phyloP scores from a whole-genome alignment of 768 basidiomycete species.

The Mrakia frigida region DNA sequence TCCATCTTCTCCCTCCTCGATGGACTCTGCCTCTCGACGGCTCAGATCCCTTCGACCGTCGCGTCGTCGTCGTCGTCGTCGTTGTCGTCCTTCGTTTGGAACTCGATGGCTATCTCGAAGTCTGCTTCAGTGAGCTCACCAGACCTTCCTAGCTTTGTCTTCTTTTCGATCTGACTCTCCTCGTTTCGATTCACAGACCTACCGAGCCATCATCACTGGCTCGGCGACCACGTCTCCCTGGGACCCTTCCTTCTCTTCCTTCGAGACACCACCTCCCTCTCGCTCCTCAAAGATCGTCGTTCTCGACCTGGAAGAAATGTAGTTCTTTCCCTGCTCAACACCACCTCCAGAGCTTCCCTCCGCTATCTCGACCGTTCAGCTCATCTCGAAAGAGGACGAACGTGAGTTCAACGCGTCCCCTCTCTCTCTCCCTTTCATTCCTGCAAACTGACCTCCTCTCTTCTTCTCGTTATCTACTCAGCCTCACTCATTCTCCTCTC shows the following conservation, averaged over 20 bases:
- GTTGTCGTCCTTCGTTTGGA: neutral
- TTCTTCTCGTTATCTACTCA: neutral
- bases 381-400: neutral
- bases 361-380: neutral
- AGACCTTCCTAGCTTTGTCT: too few relatives aligned
- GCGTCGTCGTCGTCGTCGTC: neutral
- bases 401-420: neutral
- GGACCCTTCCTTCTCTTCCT: neutral
- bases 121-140: neutral
- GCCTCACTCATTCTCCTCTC: neutral
- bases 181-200: neutral
- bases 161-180: neutral
- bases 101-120: neutral
- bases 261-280: neutral
- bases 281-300: constrained; percentile 3
- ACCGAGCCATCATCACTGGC: neutral
- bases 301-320: neutral
- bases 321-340: neutral
- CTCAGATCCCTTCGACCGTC: neutral
- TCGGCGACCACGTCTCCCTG: neutral
- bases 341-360: neutral
- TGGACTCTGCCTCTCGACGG: constrained; percentile 6
- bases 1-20: constrained; percentile 2
- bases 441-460: too few relatives aligned
- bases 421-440: neutral